These are phyloP conservation scores for Sarcocystis neurona DNA, from an alignment of 169 alveolate genomes.

Conservation along the genomic window DNA sequence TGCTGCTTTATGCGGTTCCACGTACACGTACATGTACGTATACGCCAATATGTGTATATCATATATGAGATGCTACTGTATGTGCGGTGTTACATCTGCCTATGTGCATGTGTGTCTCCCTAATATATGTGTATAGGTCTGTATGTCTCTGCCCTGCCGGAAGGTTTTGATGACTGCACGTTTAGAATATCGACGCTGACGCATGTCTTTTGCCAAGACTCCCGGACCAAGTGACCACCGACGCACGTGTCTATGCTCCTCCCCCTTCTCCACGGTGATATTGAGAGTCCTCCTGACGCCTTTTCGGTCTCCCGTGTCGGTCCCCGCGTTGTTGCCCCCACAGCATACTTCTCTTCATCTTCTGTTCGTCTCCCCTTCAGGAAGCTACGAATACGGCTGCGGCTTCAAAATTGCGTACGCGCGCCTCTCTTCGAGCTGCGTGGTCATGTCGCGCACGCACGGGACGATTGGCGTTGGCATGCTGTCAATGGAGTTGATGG, in stretches of 20 bases:
- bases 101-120: neutral
- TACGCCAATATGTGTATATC: no score
- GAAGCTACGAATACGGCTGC: slow-evolving; percentile 79
- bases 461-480: slow-evolving; percentile 87
- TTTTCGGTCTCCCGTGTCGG: no score
- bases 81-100: neutral
- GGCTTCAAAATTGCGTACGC: slow-evolving; percentile 89
- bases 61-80: no score
- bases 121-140: neutral
- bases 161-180: no score
- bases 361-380: slow-evolving; percentile 12
- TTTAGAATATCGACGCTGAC: no score
- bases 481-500: slow-evolving; percentile 79
- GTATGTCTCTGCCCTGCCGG: neutral
- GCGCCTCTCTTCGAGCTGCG: slow-evolving; percentile 83
- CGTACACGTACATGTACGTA: no score
- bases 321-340: neutral
- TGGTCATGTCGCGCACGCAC: slow-evolving; percentile 85
- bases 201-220: no score
- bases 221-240: no score
- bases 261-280: no score
- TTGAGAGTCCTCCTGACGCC: no score
- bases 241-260: no score
- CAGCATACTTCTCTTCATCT: neutral
- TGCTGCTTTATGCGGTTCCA: no score